Base-by-base conservation (phyloP, 176 grass and related monocot species). In the Aegilops bicornis region DNA sequence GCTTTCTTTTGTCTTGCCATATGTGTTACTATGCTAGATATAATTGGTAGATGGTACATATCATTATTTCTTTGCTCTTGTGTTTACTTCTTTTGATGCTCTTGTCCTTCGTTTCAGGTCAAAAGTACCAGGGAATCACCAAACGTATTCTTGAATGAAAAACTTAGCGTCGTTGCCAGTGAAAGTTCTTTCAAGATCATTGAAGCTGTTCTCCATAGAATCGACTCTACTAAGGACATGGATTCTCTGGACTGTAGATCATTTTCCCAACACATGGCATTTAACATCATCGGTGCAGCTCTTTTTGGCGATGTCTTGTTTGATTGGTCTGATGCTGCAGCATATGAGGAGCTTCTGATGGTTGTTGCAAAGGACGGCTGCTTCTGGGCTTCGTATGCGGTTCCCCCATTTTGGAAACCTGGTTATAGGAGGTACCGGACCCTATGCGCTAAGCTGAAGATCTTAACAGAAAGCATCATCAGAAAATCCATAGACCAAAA, bases 371-470 rank as follows among this genome's bases (percentile, higher is more conserved):
- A 94, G 47, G 89, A 99, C 68, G 92, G 94, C 70, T 94, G 92
- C 83, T 97, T 93, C 69, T 99, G 97, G 97, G 92, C 97, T 83
- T 97, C 94, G 86, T 94, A 89, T 89, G 63, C 78, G 71, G 62
- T 99, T 40, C 78, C 72, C 43, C 97, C 97, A 6, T 91, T 94
- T 83, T 99, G 97, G 97, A 93, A 90, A 83, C 80, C 87, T 71
- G 88, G 76, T 78, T 99, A 96, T 90, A 90, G 89, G 94, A 96
- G 87, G 65, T 99, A 99, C 85, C 72, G 4, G 32, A 48, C 69
- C 19, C 64, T 83, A 63, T 99, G 92, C 48, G 27, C 71, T 79
- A 94, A 64, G 27, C 82, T 99, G 83, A 90, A 85, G 89, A 59
- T 76, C 37, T 84, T 99, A 85, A 99, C 94, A 48, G 70, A 90